phyloP scores from a whole-genome alignment of 306 rosid genomes.

The Cajanus cajan region DNA sequence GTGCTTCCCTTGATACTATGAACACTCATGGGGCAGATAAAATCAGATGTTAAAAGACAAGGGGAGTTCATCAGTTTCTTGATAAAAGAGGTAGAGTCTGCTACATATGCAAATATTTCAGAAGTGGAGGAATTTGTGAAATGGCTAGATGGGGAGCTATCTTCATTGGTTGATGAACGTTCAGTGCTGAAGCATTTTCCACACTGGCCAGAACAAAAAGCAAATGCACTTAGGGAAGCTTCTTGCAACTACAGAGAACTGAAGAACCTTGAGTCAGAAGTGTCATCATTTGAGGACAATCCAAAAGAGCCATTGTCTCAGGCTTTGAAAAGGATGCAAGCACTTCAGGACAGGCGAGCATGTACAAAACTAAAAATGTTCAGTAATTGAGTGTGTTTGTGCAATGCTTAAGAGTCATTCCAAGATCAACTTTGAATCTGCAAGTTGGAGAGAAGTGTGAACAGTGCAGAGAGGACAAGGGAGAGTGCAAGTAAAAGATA shows the following conservation, averaged over 20 bases:
- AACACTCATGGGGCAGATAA: conserved; percentile 56
- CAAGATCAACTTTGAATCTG: not conserved
- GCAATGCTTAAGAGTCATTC: not conserved
- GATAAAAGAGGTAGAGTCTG: conserved; percentile 60
- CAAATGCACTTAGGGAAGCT: conserved; percentile 81
- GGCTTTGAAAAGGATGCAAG: conserved; percentile 68
- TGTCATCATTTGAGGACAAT: conserved; percentile 58
- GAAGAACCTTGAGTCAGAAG: conserved; percentile 67
- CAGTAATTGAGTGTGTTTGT: not conserved
- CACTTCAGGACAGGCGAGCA: conserved; percentile 97
- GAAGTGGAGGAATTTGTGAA: conserved; percentile 77
- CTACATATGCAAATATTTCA: conserved; percentile 47
- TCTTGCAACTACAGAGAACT: conserved; percentile 75
- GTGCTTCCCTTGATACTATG: not conserved
- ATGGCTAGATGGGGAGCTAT: conserved; percentile 79
- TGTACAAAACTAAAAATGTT: conserved; percentile 41
- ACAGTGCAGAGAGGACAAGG: conserved; percentile 62
- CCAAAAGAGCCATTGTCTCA: conserved; percentile 51
- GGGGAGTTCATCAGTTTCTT: conserved; percentile 66
- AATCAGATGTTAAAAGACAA: conserved; percentile 75
- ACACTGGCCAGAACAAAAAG: conserved; percentile 88
- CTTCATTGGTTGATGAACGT: conserved; percentile 77
- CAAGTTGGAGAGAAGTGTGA: conserved; percentile 77
- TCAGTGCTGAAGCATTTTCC: conserved; percentile 86
- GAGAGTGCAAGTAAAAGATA: conserved; percentile 64